Evolutionary conservation across 2,329 filamentous ascomycete species (phyloP).

Genomic region (Sporothrix inflata): DNA sequence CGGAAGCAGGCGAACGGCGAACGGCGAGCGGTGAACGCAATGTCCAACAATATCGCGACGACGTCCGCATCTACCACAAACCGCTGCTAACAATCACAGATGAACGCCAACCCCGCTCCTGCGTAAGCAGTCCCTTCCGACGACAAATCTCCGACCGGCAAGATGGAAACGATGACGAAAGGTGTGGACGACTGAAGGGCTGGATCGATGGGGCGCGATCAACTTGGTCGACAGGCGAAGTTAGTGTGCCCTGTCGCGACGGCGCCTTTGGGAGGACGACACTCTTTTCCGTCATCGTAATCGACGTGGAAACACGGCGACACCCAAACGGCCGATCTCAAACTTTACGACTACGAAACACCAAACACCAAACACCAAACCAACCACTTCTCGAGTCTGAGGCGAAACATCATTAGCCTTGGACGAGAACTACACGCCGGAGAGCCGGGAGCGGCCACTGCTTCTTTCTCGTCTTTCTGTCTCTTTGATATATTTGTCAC

Average conservation of each 20-base stretch:
- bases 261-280: not conserved
- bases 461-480: not conserved
- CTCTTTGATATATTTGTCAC: not conserved
- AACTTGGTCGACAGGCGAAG: not conserved
- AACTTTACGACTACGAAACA: not conserved
- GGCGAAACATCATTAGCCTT: not conserved
- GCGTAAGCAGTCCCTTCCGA: not conserved
- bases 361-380: not conserved
- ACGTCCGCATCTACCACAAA: not conserved
- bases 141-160: not conserved
- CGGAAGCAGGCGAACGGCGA: not conserved
- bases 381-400: not conserved
- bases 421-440: not conserved
- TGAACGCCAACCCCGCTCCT: constrained; percentile 35
- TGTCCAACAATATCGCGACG: not conserved
- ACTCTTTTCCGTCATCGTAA: not conserved
- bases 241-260: not conserved
- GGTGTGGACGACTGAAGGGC: not conserved
- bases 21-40: not conserved
- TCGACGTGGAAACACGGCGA: not conserved
- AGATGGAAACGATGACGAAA: not conserved
- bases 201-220: not conserved
- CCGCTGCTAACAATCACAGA: constrained; percentile 23
- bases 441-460: not conserved
- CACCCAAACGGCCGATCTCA: not conserved